A percentile compares a stretch with the other conserved stretches of the same genome.
These are phyloP conservation scores for Hydnomerulius pinastri DNA, from an alignment of 768 basidiomycete species.

Conservation along the genomic window DNA sequence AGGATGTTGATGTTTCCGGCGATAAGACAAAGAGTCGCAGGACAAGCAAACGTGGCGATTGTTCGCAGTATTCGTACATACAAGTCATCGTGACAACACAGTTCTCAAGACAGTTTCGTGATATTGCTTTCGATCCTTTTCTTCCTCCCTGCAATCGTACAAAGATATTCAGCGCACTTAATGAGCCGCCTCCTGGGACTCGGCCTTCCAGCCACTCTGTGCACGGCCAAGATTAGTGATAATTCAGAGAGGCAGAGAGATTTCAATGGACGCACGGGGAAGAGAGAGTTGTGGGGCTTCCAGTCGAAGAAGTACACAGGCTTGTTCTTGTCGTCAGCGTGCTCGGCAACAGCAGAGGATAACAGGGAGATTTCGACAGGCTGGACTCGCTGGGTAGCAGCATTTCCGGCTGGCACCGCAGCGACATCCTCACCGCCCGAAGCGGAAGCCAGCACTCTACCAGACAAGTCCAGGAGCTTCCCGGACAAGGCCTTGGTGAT, in stretches of 20 bases:
- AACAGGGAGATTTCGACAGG: constrained; percentile 22
- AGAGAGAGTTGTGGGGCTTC: constrained; percentile 20
- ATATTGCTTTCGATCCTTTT: too few species aligned
- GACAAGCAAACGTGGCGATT: too few species aligned
- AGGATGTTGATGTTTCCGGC: too few species aligned
- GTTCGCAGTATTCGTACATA: too few species aligned
- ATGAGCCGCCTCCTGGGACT: background rate
- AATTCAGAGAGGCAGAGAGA: background rate
- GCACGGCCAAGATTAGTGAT: background rate
- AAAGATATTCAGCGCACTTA: background rate
- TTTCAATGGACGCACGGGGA: constrained; percentile 16
- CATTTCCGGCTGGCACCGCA: constrained; percentile 1
- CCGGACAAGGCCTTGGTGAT: constrained; percentile 17
- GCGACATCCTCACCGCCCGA: constrained; percentile 4
- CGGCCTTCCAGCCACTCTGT: constrained; percentile 9
- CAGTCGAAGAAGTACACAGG: constrained; percentile 26
- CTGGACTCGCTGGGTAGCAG: constrained; percentile 12
- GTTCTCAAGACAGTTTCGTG: too few species aligned
- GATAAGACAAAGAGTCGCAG: too few species aligned
- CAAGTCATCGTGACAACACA: too few species aligned
- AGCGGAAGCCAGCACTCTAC: constrained; percentile 18
- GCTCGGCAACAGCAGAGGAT: constrained; percentile 24
- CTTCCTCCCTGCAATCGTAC: background rate
- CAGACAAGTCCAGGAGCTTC: constrained; percentile 16
- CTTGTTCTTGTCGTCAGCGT: constrained; percentile 10